Evolutionary conservation across 768 basidiomycete species (phyloP), one percentile per base, ranked within the genome.

Genomic region (Chalciporus sphaerocephalus): DNA sequence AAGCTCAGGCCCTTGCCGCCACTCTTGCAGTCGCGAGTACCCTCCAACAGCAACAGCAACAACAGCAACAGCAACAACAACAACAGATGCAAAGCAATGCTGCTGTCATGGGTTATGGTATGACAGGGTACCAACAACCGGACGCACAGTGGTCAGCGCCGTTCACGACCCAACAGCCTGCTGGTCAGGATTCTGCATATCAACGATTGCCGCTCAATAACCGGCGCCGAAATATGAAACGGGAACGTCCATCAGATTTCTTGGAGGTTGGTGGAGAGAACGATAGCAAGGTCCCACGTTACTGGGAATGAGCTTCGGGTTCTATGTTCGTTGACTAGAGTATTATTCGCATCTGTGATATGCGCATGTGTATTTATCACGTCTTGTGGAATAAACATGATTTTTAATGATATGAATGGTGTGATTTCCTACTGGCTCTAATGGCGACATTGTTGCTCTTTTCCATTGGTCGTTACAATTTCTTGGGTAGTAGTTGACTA

Each of bases 241-340:
- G 89, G 8, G 90, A 92, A 23, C 72, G 89, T 37, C 89, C 89
- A 2, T 83, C 85, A 4, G 90, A 92, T 66, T 92, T 92, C 58
- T 64, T 89, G 57, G 89, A 91, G 56, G 75, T 88, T 2, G 79
- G 79, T 3, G 77, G 74, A 12, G 81, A 83, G 47, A 69, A 67
- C 43, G 84, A 85, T 21, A 72, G 61, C 53, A 89, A 91, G 65
- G 67, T 80, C 32, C 72, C 81, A 39, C 70, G 87, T 53, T 91
- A 85, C 55, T 91, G 87, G 87, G 88, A 92, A 69, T 90, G 42
- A 66, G 42, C 27, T 8, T 43, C 32, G 9, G 33, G 17, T 15
- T 27, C 21, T 37, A 17, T 15, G 33, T n/a, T 24, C 24, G 38
- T 21, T 28, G n/a, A 20, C 23, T 48, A 40, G 51, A 22, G 40